A percentile compares a stretch with the other conserved stretches of the same genome.
phyloP scores from a whole-genome alignment of 805 yeast genomes.

The Sungouiozyma intestinalis region DNA sequence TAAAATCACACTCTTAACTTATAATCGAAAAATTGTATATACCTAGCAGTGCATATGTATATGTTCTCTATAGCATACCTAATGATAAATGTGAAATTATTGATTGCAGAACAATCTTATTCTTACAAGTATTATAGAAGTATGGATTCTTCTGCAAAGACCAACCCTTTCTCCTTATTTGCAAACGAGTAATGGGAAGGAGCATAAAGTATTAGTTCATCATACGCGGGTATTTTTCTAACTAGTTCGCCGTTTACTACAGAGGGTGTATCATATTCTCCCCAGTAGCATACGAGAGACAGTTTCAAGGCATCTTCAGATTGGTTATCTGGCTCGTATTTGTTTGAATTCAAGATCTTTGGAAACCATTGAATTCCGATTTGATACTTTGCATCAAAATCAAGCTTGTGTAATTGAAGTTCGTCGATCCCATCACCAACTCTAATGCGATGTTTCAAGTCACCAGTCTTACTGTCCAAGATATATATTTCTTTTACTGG shows the following conservation, averaged over 20 bases:
- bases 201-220: conserved; percentile 56
- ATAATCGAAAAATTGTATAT: no score
- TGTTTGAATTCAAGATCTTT: conserved; percentile 35
- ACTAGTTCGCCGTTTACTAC: conserved; percentile 30
- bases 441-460: conserved; percentile 37
- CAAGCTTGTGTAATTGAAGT: conserved; percentile 52
- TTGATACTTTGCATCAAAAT: conserved; percentile 47
- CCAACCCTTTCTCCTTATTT: conserved; percentile 58
- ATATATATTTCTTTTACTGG: conserved; percentile 59
- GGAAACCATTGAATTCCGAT: conserved; percentile 75
- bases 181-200: conserved; percentile 58
- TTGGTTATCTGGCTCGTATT: conserved; percentile 22
- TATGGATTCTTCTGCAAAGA: conserved; percentile 44
- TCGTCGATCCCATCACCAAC: conserved; percentile 53
- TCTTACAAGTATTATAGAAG: no score
- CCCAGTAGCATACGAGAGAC: conserved; percentile 63
- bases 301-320: conserved; percentile 40
- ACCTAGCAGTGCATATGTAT: no score
- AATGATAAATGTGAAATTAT: no score
- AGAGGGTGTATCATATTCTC: conserved; percentile 47
- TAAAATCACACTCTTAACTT: no score
- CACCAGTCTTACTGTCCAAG: conserved; percentile 26
- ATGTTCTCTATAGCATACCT: no score
- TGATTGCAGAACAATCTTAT: no score
- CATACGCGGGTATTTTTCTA: conserved; percentile 55